phyloP scores from a whole-genome alignment of 352 stramenopile species.

The Globisporangium megalacanthum region DNA sequence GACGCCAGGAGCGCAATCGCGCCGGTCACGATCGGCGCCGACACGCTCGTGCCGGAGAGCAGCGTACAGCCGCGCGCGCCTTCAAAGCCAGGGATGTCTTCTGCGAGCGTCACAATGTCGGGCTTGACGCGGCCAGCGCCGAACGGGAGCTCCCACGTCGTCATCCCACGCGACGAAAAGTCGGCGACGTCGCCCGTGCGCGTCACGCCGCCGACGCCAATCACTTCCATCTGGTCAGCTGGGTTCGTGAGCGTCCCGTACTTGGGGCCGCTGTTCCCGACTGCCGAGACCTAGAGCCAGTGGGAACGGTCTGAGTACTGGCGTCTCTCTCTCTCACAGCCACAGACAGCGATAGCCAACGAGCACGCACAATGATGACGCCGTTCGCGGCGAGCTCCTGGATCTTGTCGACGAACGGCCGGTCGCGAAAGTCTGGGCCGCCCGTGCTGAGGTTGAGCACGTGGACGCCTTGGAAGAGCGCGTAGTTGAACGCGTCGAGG shows the following conservation, averaged over 20 bases:
- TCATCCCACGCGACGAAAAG: conserved; percentile 85
- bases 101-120: conserved; percentile 66
- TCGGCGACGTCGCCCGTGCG: conserved; percentile 46
- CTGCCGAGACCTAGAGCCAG: conserved; percentile 78
- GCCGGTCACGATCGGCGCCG: conserved; percentile 75
- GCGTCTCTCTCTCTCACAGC: too few species aligned
- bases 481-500: conserved; percentile 89
- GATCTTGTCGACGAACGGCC: conserved; percentile 88
- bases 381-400: conserved; percentile 72
- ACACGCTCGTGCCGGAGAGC: conserved; percentile 81
- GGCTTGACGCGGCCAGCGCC: conserved; percentile 83
- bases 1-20: conserved; percentile 73
- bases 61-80: conserved; percentile 44
- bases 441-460: conserved; percentile 87
- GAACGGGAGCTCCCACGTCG: conserved; percentile 78
- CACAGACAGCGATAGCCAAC: too few species aligned
- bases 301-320: too few species aligned
- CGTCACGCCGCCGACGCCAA: conserved; percentile 75
- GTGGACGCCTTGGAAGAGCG: conserved; percentile 65
- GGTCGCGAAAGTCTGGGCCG: conserved; percentile 78
- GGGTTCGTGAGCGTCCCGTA: conserved; percentile 85
- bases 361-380: conserved; percentile 57
- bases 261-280: conserved; percentile 81
- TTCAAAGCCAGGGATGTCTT: conserved; percentile 62
- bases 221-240: conserved; percentile 80